Conservation (phyloP, 1,284 basidiomycete species). For the Hemileia vastatrix region DNA sequence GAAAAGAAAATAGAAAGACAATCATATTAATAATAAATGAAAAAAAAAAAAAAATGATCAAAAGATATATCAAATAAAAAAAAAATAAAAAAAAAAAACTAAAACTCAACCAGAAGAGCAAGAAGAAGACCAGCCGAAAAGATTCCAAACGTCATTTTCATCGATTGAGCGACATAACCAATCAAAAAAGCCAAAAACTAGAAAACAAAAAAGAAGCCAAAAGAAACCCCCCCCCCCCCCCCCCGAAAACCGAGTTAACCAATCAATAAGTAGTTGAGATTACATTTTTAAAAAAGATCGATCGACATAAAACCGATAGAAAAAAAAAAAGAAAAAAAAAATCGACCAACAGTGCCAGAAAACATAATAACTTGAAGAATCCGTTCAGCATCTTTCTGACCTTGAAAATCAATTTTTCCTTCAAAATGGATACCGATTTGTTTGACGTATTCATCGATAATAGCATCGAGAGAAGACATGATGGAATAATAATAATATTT, state of each 20-base stretch:
- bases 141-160: constrained; percentile 11
- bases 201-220: background rate
- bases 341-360: background rate
- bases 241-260: too few species aligned
- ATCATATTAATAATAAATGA: background rate
- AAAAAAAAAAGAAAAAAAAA: background rate
- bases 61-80: too few species aligned
- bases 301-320: background rate
- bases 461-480: constrained; percentile 6
- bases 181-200: constrained; percentile 6
- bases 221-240: too few species aligned
- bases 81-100: background rate
- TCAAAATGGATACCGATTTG: constrained; percentile 3
- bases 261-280: too few species aligned
- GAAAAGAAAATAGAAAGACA: background rate
- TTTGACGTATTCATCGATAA: constrained; percentile 15
- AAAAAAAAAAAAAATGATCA: background rate
- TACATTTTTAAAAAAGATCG: too few species aligned
- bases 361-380: constrained; percentile 7
- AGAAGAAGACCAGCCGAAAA: constrained; percentile 4
- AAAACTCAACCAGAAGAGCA: constrained; percentile 7
- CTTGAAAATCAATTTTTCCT: constrained; percentile 21
- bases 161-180: constrained; percentile 13
- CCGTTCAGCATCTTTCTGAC: constrained; percentile 8
- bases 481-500: too few species aligned